Conservation (phyloP, 2,329 filamentous ascomycete genomes). For the Monilinia fructicola region DNA sequence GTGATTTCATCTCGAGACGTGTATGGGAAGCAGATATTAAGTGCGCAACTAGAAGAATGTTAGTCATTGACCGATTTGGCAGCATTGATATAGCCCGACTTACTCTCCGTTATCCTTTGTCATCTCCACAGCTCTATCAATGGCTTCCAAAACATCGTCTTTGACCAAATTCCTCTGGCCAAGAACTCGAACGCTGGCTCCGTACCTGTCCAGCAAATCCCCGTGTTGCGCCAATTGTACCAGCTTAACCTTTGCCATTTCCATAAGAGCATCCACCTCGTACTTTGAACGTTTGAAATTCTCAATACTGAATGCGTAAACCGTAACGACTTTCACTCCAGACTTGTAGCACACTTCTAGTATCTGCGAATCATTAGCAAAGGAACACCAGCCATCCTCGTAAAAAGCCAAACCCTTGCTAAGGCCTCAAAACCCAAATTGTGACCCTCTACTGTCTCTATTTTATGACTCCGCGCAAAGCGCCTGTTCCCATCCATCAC, state of each 20-base stretch:
- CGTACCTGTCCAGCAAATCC: constrained; percentile 88
- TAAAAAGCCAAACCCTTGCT: constrained; percentile 62
- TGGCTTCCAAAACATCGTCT: constrained; percentile 82
- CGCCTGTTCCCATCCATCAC: constrained; percentile 98
- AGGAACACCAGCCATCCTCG: not conserved
- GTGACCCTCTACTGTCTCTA: constrained; percentile 95
- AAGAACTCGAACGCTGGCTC: constrained; percentile 79
- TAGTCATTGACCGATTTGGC: not conserved
- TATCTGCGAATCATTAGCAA: constrained; percentile 54
- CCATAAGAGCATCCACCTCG: constrained; percentile 96
- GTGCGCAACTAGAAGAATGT: constrained; percentile 50
- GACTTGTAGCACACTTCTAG: constrained; percentile 98
- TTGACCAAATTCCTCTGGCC: constrained; percentile 83
- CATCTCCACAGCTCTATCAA: constrained; percentile 81
- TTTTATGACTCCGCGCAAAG: constrained; percentile 84
- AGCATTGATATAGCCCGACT: constrained; percentile 30
- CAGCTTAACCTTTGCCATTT: constrained; percentile 94
- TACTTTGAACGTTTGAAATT: constrained; percentile 97
- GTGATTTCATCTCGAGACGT: constrained; percentile 96
- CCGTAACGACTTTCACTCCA: constrained; percentile 92
- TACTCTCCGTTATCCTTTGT: constrained; percentile 84
- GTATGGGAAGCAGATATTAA: constrained; percentile 98
- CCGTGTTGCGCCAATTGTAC: constrained; percentile 90
- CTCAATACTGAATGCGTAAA: constrained; percentile 98
- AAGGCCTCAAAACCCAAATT: constrained; percentile 94